Percentiles rank a stretch among this genome's conserved stretches.
Evolutionary conservation across 257 asterid species (phyloP).

Genomic region (Striga asiatica): DNA sequence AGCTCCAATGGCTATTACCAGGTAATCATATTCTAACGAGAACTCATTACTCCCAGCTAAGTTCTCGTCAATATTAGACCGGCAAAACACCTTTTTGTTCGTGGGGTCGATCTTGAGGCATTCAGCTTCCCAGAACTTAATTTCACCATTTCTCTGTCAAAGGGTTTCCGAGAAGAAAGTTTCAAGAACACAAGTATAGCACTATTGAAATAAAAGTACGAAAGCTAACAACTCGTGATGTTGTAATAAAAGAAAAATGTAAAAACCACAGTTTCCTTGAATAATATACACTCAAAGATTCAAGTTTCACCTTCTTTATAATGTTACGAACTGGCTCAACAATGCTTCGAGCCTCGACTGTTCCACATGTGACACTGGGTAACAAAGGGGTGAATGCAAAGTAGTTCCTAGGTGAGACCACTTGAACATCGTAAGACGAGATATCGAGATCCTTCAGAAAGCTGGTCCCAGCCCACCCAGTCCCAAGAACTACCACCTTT

Average conservation of each 20-base stretch:
- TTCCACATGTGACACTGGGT: conserved; percentile 97
- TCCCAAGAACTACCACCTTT: conserved; percentile 76
- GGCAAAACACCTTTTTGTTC: conserved; percentile 49
- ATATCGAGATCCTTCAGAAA: conserved; percentile 75
- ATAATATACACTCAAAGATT: too few species aligned
- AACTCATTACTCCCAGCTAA: conserved; percentile 57
- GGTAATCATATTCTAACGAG: conserved; percentile 65
- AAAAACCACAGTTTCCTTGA: background rate
- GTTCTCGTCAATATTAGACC: conserved; percentile 39
- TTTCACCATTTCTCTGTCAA: conserved; percentile 59
- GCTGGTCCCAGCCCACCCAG: conserved; percentile 96
- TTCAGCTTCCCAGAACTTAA: conserved; percentile 92
- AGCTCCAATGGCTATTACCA: conserved; percentile 79
- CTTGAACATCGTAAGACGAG: conserved; percentile 74
- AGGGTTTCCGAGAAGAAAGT: background rate
- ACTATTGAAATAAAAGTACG: background rate
- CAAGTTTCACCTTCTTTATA: conserved; percentile 66
- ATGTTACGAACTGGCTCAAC: conserved; percentile 92
- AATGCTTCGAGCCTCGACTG: conserved; percentile 92
- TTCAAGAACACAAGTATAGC: background rate
- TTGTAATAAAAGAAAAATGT: background rate
- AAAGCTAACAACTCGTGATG: too few species aligned
- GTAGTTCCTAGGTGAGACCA: conserved; percentile 90
- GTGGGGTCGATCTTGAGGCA: conserved; percentile 74
- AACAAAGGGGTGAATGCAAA: conserved; percentile 94